These are phyloP conservation scores for Fraxinus greggii DNA, from an alignment of 305 asterid species.

Conservation along the genomic window DNA sequence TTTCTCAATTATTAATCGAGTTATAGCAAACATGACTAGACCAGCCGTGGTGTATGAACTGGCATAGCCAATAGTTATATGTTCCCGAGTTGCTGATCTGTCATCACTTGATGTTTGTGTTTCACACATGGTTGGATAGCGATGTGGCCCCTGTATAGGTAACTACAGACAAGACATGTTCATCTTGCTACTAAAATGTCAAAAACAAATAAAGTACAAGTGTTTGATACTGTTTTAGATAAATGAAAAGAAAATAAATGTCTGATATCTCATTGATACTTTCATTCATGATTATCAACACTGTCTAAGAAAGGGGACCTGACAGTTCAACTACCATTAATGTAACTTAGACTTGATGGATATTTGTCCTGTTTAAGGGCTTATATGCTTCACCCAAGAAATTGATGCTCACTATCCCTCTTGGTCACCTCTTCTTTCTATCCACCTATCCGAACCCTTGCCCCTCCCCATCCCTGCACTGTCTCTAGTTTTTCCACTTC, in stretches of 20 bases:
- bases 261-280: background rate
- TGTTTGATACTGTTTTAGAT: background rate
- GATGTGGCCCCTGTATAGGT: background rate
- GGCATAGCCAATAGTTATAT: background rate
- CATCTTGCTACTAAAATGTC: background rate
- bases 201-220: background rate
- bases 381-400: background rate
- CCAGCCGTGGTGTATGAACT: background rate
- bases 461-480: background rate
- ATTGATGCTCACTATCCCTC: background rate
- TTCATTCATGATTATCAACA: background rate
- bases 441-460: background rate
- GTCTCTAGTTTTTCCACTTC: background rate
- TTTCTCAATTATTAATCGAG: background rate
- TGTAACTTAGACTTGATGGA: background rate
- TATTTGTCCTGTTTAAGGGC: background rate
- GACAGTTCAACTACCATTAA: conserved; percentile 1
- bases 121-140: background rate
- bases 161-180: conserved; percentile 2
- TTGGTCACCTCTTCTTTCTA: background rate
- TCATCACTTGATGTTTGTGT: background rate
- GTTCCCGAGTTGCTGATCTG: background rate
- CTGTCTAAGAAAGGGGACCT: background rate
- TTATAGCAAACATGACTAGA: background rate
- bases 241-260: background rate